Percentiles rank a stretch among this genome's conserved stretches.
These are phyloP conservation scores for Verticillium klebahnii DNA, from an alignment of 2,329 filamentous ascomycete genomes.

Conservation along the genomic window DNA sequence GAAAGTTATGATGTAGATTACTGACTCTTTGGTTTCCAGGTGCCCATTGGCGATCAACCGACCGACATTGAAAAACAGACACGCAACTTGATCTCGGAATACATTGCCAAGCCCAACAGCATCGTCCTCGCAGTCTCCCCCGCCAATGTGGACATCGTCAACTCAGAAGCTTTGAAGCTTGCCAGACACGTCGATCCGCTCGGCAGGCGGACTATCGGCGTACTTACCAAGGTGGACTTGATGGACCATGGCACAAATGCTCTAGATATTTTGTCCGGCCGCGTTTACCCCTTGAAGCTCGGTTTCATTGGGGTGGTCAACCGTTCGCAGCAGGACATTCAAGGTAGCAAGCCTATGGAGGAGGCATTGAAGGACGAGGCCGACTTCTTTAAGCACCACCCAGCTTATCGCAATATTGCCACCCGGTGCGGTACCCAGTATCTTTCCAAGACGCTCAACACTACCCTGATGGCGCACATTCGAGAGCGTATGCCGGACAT, in stretches of 20 bases:
- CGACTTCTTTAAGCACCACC: slow-evolving; percentile 96
- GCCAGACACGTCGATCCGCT: slow-evolving; percentile 95
- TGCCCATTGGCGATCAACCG: slow-evolving; percentile 96
- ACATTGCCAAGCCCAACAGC: slow-evolving; percentile 98
- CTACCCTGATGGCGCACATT: slow-evolving; percentile 93
- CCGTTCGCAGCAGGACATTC: slow-evolving; percentile 95
- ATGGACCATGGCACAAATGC: slow-evolving; percentile 99
- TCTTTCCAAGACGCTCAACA: slow-evolving; percentile 89
- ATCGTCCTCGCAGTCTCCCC: slow-evolving; percentile 95
- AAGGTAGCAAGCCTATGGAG: slow-evolving; percentile 88
- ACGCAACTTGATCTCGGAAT: slow-evolving; percentile 91
- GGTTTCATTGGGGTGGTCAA: slow-evolving; percentile 99
- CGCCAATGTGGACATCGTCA: slow-evolving; percentile 96
- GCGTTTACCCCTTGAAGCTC: slow-evolving; percentile 93
- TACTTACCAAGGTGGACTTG: slow-evolving; percentile 92
- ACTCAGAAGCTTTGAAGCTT: slow-evolving; percentile 95
- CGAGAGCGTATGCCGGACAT: slow-evolving; percentile 94
- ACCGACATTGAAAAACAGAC: slow-evolving; percentile 99
- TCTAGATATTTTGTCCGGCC: slow-evolving; percentile 92
- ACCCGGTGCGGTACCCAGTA: slow-evolving; percentile 90
- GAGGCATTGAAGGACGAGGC: slow-evolving; percentile 85
- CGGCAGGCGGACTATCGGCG: slow-evolving; percentile 90
- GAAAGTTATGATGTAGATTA: neutral
- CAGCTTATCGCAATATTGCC: slow-evolving; percentile 94
- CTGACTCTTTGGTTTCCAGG: slow-evolving; percentile 38